Evolutionary conservation across 805 yeast species (phyloP), one percentile per base, ranked within the genome.

Genomic region (Saccharomycopsis synnaedendra): DNA sequence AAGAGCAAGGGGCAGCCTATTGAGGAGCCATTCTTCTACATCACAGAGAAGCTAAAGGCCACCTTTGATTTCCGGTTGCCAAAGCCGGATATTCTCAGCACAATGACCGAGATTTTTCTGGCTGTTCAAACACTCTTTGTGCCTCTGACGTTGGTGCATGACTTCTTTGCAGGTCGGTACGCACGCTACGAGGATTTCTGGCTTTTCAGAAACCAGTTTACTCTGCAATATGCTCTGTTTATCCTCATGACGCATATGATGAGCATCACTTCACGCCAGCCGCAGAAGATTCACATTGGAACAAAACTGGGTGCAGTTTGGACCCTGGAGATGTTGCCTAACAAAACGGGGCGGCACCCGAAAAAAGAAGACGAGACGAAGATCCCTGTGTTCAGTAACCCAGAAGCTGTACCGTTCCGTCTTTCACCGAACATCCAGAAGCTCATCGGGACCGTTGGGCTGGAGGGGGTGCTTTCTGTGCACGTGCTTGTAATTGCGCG

Each of bases 311-410:
- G 98, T 52, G 78, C 79, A 55, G 90, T 90, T 8, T 85, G 93
- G 80, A 88, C 97, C 0, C 79, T 90, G 4, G 98, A 94, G 59
- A 89, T 93, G 95, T 69, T 93, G 47, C 98, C 98, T 10, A 81
- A 88, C 58, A 82, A 85, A 65, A 34, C 36, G 36, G 7, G 9
- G 38, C 9, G 10, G 75, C 56, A 69, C 68, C 50, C 10, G 10
- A 34, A 34, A 34, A 34, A 8, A 8, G 8, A 8, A 9, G 8
- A 8, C n/a, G 8, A 8, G n/a, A 34, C 67, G 66, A 50, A 42
- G 34, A 45, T 50, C 0, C 99, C 99, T 30, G 71, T 90, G 30
- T 89, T 90, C 71, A 82, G 82, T 61, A 87, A 89, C 55, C 78
- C 88, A 10, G 99, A 93, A 61, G 78, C 88, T 54, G 97, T 93